phyloP scores from a whole-genome alignment of 2,329 filamentous ascomycete species.

The Fusarium sp. region DNA sequence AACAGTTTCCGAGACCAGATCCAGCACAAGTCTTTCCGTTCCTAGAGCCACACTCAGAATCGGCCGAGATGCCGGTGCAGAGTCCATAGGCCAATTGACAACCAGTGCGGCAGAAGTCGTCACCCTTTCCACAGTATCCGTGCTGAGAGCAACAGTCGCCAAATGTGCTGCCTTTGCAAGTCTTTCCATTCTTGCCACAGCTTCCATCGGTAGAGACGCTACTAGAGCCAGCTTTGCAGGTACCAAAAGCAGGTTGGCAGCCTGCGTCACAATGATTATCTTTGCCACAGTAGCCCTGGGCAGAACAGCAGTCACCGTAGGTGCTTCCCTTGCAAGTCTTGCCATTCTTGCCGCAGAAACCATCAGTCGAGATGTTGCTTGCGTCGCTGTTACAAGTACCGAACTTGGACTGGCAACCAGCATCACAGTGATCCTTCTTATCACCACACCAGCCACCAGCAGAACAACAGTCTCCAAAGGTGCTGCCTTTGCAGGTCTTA shows the following conservation, averaged over 20 bases:
- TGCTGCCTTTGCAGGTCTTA: neutral
- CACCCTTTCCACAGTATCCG: constrained; percentile 4
- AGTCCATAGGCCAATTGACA: constrained; percentile 1
- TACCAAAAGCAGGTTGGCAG: neutral
- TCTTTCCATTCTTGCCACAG: constrained; percentile 20
- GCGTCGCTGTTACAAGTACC: neutral
- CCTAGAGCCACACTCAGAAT: constrained; percentile 4
- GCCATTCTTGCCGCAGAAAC: neutral
- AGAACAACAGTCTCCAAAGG: neutral
- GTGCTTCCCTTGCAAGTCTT: neutral
- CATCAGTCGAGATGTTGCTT: neutral
- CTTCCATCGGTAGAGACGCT: constrained; percentile 1
- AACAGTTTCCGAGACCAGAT: constrained; percentile 12
- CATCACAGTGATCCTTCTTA: neutral
- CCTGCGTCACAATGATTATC: neutral
- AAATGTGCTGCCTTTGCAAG: neutral
- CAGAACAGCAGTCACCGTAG: neutral
- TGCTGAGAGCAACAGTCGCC: constrained; percentile 10
- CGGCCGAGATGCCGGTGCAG: neutral
- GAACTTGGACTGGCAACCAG: too few species aligned
- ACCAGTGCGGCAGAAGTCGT: neutral
- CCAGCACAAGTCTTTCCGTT: constrained; percentile 18
- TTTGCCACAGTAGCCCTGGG: neutral
- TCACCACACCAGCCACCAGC: neutral
- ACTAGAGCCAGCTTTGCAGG: neutral